phyloP scores from a whole-genome alignment of 805 yeast genomes.

The Maudiozyma barnettii region DNA sequence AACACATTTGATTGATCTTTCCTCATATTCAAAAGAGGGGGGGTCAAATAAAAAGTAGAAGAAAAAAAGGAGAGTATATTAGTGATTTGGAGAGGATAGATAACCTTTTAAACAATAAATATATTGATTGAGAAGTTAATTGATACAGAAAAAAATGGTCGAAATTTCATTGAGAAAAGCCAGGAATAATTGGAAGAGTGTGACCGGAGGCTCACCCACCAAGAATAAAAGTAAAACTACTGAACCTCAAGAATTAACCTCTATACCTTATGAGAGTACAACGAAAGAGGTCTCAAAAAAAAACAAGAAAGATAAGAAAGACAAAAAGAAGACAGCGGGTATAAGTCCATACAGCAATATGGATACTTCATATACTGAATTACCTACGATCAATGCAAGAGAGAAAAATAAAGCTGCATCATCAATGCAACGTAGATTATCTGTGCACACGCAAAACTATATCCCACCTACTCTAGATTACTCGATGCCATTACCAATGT shows the following conservation, averaged over 20 bases:
- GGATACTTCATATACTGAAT: conserved; percentile 6
- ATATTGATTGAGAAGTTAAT: too few relatives aligned
- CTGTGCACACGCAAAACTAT: conserved; percentile 30
- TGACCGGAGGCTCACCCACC: conserved; percentile 8
- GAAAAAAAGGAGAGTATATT: too few relatives aligned
- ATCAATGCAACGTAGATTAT: conserved; percentile 37
- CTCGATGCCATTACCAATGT: conserved; percentile 22
- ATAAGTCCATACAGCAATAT: conserved; percentile 6
- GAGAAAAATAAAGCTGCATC: conserved; percentile 33
- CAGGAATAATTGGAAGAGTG: conserved; percentile 22
- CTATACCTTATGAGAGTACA: background rate
- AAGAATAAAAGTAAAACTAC: conserved; percentile 1
- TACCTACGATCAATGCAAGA: conserved; percentile 30
- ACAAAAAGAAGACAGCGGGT: conserved; percentile 4
- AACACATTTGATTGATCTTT: too few relatives aligned
- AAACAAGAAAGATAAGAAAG: conserved; percentile 5
- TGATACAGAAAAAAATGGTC: conserved; percentile 17
- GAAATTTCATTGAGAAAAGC: conserved; percentile 29
- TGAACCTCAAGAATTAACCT: conserved; percentile 5
- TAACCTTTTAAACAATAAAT: too few relatives aligned
- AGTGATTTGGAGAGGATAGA: too few relatives aligned
- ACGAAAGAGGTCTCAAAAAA: background rate
- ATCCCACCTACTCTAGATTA: conserved; percentile 25
- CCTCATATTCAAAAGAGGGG: too few relatives aligned
- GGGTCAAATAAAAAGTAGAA: too few relatives aligned